These are phyloP conservation scores for Breynia disticha DNA, from an alignment of 441 rosid genomes.

Conservation along the genomic window DNA sequence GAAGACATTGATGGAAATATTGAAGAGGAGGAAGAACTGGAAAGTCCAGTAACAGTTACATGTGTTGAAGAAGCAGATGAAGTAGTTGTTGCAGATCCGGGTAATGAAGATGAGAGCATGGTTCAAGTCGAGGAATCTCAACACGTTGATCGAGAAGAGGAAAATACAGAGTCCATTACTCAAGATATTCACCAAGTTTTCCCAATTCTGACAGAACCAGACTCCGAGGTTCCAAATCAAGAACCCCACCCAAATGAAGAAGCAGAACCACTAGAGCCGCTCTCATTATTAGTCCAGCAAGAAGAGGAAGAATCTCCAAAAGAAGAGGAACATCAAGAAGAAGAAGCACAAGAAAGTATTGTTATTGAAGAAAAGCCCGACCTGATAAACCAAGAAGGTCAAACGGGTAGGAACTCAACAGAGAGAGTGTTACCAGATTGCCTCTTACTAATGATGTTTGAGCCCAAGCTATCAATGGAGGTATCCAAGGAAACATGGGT, in stretches of 20 bases:
- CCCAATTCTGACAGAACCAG: not conserved
- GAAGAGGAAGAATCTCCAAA: not conserved
- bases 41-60: too few relatives aligned
- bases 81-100: too few relatives aligned
- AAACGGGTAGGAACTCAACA: too few relatives aligned
- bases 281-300: not conserved
- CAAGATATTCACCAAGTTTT: not conserved
- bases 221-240: not conserved
- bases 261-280: conserved; percentile 16
- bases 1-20: too few relatives aligned
- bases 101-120: not conserved
- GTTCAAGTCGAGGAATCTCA: not conserved
- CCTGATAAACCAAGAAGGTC: conserved; percentile 15
- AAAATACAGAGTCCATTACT: too few relatives aligned
- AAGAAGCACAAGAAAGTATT: too few relatives aligned
- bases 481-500: conserved; percentile 97
- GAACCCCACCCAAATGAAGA: conserved; percentile 3
- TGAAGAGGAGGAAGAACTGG: too few relatives aligned
- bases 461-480: conserved; percentile 94
- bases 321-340: conserved; percentile 4
- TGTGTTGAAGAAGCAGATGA: too few relatives aligned
- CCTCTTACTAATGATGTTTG: conserved; percentile 79
- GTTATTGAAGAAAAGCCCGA: too few relatives aligned
- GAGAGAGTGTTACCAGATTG: conserved; percentile 85
- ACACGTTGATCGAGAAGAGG: conserved; percentile 5